Evolutionary conservation across 78 protist genomes (phyloP).

Genomic region (Pelomyxa schiedti): DNA sequence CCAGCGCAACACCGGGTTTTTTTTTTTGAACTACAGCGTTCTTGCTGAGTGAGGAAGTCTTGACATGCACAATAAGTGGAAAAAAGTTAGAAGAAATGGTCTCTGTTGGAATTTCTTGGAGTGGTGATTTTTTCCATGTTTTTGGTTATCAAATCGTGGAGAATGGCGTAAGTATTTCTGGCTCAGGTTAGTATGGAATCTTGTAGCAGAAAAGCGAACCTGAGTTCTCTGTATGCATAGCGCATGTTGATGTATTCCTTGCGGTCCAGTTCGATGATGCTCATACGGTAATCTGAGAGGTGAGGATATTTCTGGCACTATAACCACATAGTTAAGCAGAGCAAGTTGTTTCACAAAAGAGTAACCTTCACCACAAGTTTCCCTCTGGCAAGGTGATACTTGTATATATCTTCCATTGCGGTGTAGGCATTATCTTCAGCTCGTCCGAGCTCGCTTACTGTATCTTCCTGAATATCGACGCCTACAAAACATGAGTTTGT

Average conservation of each 20-base stretch:
- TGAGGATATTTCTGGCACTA: constrained; percentile 45
- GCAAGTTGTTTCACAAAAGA: neutral
- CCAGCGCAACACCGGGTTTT: too few species aligned
- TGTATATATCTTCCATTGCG: constrained; percentile 18
- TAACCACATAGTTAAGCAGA: neutral
- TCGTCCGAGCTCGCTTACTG: constrained; percentile 30
- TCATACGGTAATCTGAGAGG: constrained; percentile 30
- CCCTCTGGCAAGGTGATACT: constrained; percentile 29
- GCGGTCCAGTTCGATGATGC: constrained; percentile 45
- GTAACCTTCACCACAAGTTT: constrained; percentile 31
- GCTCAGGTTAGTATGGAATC: neutral
- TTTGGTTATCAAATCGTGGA: constrained; percentile 47
- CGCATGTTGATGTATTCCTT: constrained; percentile 33
- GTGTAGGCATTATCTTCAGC: constrained; percentile 47
- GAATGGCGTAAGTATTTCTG: constrained; percentile 50
- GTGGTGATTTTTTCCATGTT: constrained; percentile 44
- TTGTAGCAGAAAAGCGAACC: neutral
- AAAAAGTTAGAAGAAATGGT: neutral
- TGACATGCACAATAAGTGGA: neutral
- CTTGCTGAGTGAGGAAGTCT: too few species aligned
- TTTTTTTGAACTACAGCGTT: too few species aligned
- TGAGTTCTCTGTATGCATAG: neutral
- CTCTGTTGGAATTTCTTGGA: constrained; percentile 20
- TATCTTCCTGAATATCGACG: constrained; percentile 14
- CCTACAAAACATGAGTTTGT: neutral